A percentile compares a stretch with the other conserved stretches of the same genome.
Evolutionary conservation across 345 rosid genomes (phyloP).

Genomic region (Microcos paniculata): DNA sequence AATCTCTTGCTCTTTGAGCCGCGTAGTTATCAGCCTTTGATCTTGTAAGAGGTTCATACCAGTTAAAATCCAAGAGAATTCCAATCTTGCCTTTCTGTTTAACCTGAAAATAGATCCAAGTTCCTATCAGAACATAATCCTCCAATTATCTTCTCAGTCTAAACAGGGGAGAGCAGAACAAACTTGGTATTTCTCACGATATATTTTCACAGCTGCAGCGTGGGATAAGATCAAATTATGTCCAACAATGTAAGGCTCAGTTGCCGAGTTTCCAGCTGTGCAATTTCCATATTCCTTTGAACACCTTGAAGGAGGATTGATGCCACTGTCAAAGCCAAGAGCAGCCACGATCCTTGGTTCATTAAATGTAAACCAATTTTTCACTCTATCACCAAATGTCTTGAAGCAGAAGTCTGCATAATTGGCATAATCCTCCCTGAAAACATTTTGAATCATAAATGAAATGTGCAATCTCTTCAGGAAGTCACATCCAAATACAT

Average conservation of each 20-base stretch:
- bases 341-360: conserved; percentile 64
- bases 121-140: background rate
- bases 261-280: conserved; percentile 38
- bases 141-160: background rate
- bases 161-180: background rate
- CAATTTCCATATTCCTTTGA: conserved; percentile 54
- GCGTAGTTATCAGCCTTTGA: conserved; percentile 54
- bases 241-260: conserved; percentile 52
- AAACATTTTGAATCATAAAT: conserved; percentile 1
- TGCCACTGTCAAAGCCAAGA: conserved; percentile 55
- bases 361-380: conserved; percentile 69
- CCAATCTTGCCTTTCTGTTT: conserved; percentile 62
- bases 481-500: no score
- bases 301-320: conserved; percentile 57
- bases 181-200: conserved; percentile 51
- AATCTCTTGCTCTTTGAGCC: conserved; percentile 73
- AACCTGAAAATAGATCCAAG: conserved; percentile 25
- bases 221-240: conserved; percentile 57
- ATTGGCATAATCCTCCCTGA: conserved; percentile 55
- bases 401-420: conserved; percentile 71
- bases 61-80: conserved; percentile 58
- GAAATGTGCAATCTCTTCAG: no score
- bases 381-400: conserved; percentile 59
- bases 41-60: conserved; percentile 63
- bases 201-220: conserved; percentile 56